These are phyloP conservation scores for Chrysoporthe puriensis DNA, from an alignment of 2,329 filamentous ascomycete genomes.

Conservation along the genomic window DNA sequence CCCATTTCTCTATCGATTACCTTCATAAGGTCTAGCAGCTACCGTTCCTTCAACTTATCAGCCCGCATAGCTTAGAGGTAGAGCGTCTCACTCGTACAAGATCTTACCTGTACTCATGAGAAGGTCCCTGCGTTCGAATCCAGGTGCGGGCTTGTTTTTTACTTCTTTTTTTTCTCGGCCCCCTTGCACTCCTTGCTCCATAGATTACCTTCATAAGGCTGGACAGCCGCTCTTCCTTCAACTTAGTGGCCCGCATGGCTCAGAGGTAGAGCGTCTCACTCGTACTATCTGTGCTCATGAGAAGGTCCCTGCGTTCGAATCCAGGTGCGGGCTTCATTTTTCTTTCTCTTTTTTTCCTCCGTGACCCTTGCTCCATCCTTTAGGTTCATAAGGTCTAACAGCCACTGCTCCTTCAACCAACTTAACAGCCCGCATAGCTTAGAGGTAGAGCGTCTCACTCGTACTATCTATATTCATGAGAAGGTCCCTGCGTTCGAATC, in stretches of 20 bases:
- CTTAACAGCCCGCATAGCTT: neutral
- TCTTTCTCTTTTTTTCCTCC: too few relatives aligned
- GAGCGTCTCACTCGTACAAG: neutral
- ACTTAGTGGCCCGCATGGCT: neutral
- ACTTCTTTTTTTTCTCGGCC: too few relatives aligned
- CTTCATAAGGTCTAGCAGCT: too few relatives aligned
- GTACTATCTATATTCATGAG: neutral
- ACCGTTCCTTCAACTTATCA: neutral
- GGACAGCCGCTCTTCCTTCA: neutral
- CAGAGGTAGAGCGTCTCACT: neutral
- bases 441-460: neutral
- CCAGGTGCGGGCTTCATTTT: neutral
- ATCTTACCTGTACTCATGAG: neutral
- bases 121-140: neutral
- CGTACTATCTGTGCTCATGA: neutral
- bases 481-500: neutral
- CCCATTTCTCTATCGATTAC: too few relatives aligned
- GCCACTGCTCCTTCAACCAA: neutral
- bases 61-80: neutral
- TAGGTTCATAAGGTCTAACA: neutral
- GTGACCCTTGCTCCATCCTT: too few relatives aligned
- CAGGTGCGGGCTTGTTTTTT: neutral
- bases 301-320: neutral
- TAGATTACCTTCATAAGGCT: neutral
- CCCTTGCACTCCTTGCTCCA: too few relatives aligned